Evolutionary conservation across 164 flowering plant genomes (phyloP).

Genomic region (Dillenia suffruticosa): DNA sequence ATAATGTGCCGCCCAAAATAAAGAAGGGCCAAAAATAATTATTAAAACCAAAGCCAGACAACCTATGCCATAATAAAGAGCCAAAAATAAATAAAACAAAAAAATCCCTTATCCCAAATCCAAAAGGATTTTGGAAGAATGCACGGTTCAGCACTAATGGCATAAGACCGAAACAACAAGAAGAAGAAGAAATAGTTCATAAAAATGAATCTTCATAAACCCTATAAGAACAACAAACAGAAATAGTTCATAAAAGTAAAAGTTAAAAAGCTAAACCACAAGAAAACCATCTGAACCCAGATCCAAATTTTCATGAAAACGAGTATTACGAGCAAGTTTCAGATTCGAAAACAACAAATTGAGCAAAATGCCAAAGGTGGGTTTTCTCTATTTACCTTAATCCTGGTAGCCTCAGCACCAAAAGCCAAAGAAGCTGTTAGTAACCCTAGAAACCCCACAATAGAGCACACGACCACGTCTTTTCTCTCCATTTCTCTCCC

Average conservation of each 20-base stretch:
- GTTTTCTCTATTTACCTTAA: slow-evolving; percentile 41
- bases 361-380: not conserved
- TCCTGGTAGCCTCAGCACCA: slow-evolving; percentile 76
- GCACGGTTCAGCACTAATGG: not conserved
- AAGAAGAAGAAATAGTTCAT: not conserved
- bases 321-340: not conserved
- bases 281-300: slow-evolving; percentile 3
- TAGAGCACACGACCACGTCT: slow-evolving; percentile 37
- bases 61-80: too few relatives aligned
- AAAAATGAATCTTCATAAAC: not conserved
- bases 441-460: slow-evolving; percentile 63
- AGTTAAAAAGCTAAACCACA: not conserved
- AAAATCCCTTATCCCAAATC: too few relatives aligned
- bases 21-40: too few relatives aligned
- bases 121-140: not conserved
- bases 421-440: slow-evolving; percentile 66
- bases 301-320: not conserved
- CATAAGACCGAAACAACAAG: not conserved
- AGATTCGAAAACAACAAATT: not conserved
- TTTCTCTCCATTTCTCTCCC: slow-evolving; percentile 52
- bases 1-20: too few relatives aligned
- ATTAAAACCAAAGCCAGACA: too few relatives aligned
- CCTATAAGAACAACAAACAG: not conserved
- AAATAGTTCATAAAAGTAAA: not conserved
- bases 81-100: too few relatives aligned